Percentiles rank a stretch among this genome's conserved stretches.
These are phyloP conservation scores for Colletotrichum destructivum DNA, from an alignment of 2,329 filamentous ascomycete genomes.

Conservation along the genomic window DNA sequence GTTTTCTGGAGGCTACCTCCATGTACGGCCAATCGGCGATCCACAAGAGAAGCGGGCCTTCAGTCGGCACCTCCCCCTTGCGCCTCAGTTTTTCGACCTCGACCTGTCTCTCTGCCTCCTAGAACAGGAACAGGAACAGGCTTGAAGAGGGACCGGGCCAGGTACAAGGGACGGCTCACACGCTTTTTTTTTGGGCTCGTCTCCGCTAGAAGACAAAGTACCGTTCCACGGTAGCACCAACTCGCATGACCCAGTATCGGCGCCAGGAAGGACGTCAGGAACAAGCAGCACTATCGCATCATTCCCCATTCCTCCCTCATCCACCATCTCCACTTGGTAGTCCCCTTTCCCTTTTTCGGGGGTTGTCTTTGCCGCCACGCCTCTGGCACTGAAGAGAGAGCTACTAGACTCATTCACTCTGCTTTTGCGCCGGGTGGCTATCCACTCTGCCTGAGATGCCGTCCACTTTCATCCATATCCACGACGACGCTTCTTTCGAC, in stretches of 20 bases:
- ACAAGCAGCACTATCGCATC: neutral
- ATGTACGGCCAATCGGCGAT: conserved; percentile 39
- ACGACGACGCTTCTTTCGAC: conserved; percentile 5
- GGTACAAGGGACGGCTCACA: conserved; percentile 5
- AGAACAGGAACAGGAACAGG: conserved; percentile 21
- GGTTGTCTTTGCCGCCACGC: neutral
- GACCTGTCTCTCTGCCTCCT: neutral
- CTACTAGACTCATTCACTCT: neutral
- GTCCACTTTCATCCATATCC: neutral
- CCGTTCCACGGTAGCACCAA: neutral
- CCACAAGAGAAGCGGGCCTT: conserved; percentile 18
- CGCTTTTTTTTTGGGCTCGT: no score
- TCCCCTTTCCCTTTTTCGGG: neutral
- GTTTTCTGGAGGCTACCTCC: conserved; percentile 13
- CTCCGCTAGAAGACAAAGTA: conserved; percentile 5
- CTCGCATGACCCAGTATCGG: neutral
- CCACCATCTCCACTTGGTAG: neutral
- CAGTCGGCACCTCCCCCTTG: neutral
- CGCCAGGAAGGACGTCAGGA: neutral
- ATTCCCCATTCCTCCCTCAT: neutral
- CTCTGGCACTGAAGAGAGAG: neutral
- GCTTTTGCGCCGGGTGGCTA: neutral
- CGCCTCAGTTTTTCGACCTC: neutral
- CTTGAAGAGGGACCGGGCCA: conserved; percentile 5
- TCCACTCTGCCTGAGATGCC: neutral